Evolutionary conservation across 2,329 filamentous ascomycete genomes (phyloP).

Genomic region (Colletotrichum sp.): DNA sequence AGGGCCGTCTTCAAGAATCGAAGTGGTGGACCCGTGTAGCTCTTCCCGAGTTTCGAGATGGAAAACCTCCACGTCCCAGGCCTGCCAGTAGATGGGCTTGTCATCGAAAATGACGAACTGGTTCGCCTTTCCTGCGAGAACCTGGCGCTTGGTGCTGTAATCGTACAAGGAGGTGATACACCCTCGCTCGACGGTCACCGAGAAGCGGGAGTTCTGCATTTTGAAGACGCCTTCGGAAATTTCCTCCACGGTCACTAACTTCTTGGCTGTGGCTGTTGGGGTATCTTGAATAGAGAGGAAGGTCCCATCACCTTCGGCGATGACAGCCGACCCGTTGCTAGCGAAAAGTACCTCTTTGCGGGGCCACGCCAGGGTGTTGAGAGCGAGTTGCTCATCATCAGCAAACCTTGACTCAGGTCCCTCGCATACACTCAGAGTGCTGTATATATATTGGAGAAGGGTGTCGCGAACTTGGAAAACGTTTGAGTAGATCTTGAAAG

Average conservation of each 20-base stretch:
- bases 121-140: slow-evolving; percentile 65
- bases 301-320: slow-evolving; percentile 29
- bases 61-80: slow-evolving; percentile 74
- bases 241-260: slow-evolving; percentile 44
- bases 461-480: not conserved
- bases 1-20: slow-evolving; percentile 54
- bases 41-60: slow-evolving; percentile 68
- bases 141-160: slow-evolving; percentile 57
- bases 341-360: slow-evolving; percentile 56
- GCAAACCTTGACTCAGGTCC: slow-evolving; percentile 52
- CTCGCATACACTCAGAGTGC: not conserved
- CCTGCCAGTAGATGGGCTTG: slow-evolving; percentile 75
- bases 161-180: slow-evolving; percentile 68
- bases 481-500: not conserved
- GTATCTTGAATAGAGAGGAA: slow-evolving; percentile 26
- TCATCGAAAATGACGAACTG: slow-evolving; percentile 73
- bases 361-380: slow-evolving; percentile 68
- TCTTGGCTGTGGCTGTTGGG: not conserved
- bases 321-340: slow-evolving; percentile 27
- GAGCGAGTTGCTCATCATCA: slow-evolving; percentile 60
- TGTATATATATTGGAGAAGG: not conserved
- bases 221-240: slow-evolving; percentile 55
- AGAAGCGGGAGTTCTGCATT: slow-evolving; percentile 60
- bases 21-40: slow-evolving; percentile 52
- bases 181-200: slow-evolving; percentile 60